Evolutionary conservation across 2,329 filamentous ascomycete genomes (phyloP).

Genomic region (Dothideomycetes sp.): DNA sequence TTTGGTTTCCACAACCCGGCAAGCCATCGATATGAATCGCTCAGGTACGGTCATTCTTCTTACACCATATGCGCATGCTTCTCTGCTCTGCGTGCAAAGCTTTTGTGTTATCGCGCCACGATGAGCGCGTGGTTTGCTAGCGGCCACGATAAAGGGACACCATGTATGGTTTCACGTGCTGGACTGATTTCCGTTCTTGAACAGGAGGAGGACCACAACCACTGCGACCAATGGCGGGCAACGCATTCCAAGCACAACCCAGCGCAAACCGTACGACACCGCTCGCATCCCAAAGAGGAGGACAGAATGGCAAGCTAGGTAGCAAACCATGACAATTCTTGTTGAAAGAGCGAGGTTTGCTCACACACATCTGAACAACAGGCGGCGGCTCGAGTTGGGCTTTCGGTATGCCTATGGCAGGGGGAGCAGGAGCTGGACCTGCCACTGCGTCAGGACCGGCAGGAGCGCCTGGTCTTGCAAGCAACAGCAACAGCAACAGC

Average conservation of each 20-base stretch:
- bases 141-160: too few relatives aligned
- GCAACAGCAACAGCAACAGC: not conserved
- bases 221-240: slow-evolving; percentile 44
- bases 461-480: too few relatives aligned
- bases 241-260: slow-evolving; percentile 37
- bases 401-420: slow-evolving; percentile 15
- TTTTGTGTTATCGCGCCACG: too few relatives aligned
- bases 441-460: too few relatives aligned
- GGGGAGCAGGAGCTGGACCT: slow-evolving; percentile 11
- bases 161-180: too few relatives aligned
- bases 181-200: slow-evolving; percentile 3
- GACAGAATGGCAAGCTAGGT: slow-evolving; percentile 17
- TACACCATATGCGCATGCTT: not conserved
- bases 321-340: not conserved
- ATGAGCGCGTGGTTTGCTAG: too few relatives aligned
- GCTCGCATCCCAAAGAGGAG: slow-evolving; percentile 15
- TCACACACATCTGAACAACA: not conserved
- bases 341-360: not conserved
- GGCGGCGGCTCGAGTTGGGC: slow-evolving; percentile 15
- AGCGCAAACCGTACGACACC: slow-evolving; percentile 13
- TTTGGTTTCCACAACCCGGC: too few relatives aligned
- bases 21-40: slow-evolving; percentile 37
- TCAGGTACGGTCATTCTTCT: slow-evolving; percentile 35
- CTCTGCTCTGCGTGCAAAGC: not conserved
- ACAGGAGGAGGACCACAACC: slow-evolving; percentile 42